phyloP scores from a whole-genome alignment of 371 early-diverging fungal species.

The Mucor saturninus region DNA sequence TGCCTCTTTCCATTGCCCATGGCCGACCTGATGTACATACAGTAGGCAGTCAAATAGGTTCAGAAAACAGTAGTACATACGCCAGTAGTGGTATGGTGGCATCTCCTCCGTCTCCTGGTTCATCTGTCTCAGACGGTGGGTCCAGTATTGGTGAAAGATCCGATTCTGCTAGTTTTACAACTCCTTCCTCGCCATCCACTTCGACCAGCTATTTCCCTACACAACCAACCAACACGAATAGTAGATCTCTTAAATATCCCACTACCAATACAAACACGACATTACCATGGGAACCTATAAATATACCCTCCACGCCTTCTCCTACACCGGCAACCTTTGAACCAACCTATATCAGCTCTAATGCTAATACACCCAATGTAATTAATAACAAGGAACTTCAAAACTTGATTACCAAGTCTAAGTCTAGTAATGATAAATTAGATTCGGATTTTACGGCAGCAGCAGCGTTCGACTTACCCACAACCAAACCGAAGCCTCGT shows the following conservation, averaged over 20 bases:
- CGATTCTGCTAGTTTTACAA: neutral
- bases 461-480: neutral
- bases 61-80: conserved; percentile 11
- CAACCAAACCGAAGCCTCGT: conserved; percentile 1
- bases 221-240: neutral
- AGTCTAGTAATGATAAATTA: neutral
- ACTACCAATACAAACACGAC: neutral
- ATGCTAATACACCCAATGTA: conserved; percentile 8
- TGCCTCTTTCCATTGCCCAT: conserved; percentile 50
- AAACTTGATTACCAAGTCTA: conserved; percentile 9
- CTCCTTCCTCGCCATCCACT: conserved; percentile 12
- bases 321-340: neutral
- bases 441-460: neutral
- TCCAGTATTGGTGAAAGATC: conserved; percentile 26
- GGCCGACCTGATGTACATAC: conserved; percentile 1
- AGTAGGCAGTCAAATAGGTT: neutral
- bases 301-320: conserved; percentile 13
- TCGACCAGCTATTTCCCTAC: conserved; percentile 6
- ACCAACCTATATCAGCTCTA: conserved; percentile 1
- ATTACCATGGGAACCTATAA: conserved; percentile 3
- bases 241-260: neutral
- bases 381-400: conserved; percentile 10
- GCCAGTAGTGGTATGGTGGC: conserved; percentile 24
- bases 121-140: conserved; percentile 36
- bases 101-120: conserved; percentile 44